Conservation (phyloP, 2,329 filamentous ascomycete species). For the Cryoendolithus antarcticus region DNA sequence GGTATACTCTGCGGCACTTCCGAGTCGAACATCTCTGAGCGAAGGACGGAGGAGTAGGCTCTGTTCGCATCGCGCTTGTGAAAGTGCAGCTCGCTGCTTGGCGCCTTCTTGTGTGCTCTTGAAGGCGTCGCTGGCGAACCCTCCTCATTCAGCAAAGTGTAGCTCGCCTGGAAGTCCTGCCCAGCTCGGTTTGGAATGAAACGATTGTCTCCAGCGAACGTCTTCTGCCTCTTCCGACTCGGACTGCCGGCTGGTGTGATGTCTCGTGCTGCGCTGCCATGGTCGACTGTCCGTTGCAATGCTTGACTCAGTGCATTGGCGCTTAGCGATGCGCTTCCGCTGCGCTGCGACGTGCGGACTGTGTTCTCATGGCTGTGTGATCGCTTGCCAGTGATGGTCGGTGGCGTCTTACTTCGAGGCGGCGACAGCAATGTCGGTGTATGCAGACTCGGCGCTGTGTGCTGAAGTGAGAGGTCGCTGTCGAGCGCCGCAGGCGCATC, state of each 20-base stretch:
- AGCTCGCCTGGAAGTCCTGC: constrained; percentile 86
- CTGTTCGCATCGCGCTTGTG: constrained; percentile 92
- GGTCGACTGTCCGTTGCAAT: constrained; percentile 49
- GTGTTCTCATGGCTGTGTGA: constrained; percentile 21
- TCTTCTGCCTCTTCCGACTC: constrained; percentile 54
- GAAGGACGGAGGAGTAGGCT: constrained; percentile 76
- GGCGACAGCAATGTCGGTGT: constrained; percentile 41
- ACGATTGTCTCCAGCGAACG: constrained; percentile 52
- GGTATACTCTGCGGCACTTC: constrained; percentile 72
- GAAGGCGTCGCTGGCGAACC: constrained; percentile 86
- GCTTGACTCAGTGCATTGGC: constrained; percentile 47
- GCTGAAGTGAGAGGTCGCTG: no score
- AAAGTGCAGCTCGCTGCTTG: constrained; percentile 84
- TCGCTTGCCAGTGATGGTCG: constrained; percentile 39
- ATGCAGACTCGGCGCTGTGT: constrained; percentile 7
- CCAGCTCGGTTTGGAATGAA: constrained; percentile 93
- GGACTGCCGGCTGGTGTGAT: constrained; percentile 53
- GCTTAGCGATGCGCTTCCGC: constrained; percentile 44
- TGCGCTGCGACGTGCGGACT: constrained; percentile 22
- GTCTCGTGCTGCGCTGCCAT: constrained; percentile 39
- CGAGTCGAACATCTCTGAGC: constrained; percentile 83
- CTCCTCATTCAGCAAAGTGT: constrained; percentile 82
- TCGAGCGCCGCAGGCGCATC: no score
- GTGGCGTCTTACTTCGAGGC: constrained; percentile 48
- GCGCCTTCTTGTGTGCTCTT: constrained; percentile 68